phyloP scores from a whole-genome alignment of 768 basidiomycete genomes.

The Mycena maculata region DNA sequence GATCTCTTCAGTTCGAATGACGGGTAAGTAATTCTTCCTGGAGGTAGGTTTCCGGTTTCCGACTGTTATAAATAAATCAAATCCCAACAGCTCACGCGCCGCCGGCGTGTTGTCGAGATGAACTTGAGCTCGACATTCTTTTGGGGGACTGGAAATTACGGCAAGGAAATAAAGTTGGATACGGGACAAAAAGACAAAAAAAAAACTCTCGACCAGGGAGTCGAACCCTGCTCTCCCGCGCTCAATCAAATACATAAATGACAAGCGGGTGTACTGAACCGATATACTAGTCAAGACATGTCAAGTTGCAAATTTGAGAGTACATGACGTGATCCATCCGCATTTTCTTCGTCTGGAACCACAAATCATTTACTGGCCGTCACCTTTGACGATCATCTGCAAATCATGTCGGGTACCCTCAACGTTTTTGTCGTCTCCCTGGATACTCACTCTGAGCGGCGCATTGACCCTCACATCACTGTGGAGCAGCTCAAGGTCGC shows the following conservation, averaged over 20 bases:
- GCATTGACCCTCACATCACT: constrained; percentile 80
- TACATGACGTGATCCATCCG: no score
- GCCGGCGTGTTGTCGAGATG: no score
- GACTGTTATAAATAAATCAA: no score
- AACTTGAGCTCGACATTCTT: no score
- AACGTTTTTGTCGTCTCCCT: constrained; percentile 86
- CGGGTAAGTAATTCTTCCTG: no score
- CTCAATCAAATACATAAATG: background rate
- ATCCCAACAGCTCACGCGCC: no score
- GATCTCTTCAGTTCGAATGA: no score
- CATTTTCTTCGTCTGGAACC: no score
- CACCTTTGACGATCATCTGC: background rate
- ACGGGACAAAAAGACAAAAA: background rate
- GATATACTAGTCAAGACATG: constrained; percentile 7
- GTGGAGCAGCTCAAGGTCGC: constrained; percentile 86
- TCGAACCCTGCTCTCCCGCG: constrained; percentile 15
- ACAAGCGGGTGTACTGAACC: constrained; percentile 12
- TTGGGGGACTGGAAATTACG: no score
- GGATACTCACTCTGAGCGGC: constrained; percentile 91
- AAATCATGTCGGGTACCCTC: constrained; percentile 57
- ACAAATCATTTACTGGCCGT: no score
- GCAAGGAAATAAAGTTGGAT: background rate
- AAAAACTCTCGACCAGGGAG: constrained; percentile 11
- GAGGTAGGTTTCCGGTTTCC: no score
- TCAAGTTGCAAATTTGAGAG: no score